Base-by-base conservation (phyloP, 148 eudicot species). In the Salicornia ramosissima region DNA sequence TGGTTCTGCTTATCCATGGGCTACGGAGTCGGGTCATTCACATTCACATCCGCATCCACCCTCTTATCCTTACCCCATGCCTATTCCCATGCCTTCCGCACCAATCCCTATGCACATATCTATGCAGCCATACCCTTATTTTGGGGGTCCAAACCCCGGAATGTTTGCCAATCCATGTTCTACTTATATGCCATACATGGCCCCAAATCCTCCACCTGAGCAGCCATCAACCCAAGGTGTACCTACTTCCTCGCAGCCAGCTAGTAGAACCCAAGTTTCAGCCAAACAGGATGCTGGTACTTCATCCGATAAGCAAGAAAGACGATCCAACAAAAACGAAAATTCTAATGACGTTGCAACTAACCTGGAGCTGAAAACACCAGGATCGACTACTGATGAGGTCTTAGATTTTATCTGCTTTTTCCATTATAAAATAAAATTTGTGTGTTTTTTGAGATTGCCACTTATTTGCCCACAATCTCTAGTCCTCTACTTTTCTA, bases 361-460 rank as follows among this genome's bases (percentile, higher is more conserved):
- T 0, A 81, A 88, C 51, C 68, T 90, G 68, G 91, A 86, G 85
- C 89, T 88, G 22, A 90, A 88, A 76, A 88, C 90, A 55, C 89
- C 87, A 39, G 91, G 90, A 75, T 83, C 85, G 43, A 75, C 85
- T 30, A 77, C 73, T 46, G 85, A 88, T 64, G 86, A 83, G 91
- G 97, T 90, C 16, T 60, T 58, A 52, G 21, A 5, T 24, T 25
- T 54, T 10, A 25, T 25, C 14, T 52, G 53, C 7, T 34, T 30
- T 3, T 2, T 42, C 11, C 28, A 31, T 16, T 31, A 18, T 46
- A 55, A 30, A 55, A 57, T 36, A 4, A 36, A 3, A 36, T 36
- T 3, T 0, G 7, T 29, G 56, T 34, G n/a, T 34, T 47, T 18
- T 33, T 24, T 22, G 14, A 22, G 28, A 62, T 34, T 34, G 2